phyloP scores from a whole-genome alignment of 441 rosid genomes.

The Flueggea neowawraea region DNA sequence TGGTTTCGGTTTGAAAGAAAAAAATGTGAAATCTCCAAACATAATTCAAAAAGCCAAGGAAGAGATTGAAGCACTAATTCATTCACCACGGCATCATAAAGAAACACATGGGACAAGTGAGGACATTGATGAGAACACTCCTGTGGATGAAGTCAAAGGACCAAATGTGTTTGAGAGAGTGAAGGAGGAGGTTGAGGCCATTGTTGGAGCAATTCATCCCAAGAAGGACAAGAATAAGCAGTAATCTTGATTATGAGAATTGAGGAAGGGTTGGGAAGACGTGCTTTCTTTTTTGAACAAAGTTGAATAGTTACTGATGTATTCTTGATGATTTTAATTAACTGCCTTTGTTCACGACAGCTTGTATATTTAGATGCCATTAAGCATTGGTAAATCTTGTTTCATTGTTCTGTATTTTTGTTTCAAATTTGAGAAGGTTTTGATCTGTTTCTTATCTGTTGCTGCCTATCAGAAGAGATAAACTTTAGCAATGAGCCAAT shows the following conservation, averaged over 20 bases:
- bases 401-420: background rate
- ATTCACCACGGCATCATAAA: slow-evolving; percentile 27
- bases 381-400: background rate
- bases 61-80: slow-evolving; percentile 26
- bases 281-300: background rate
- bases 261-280: slow-evolving; percentile 3
- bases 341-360: background rate
- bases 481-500: no score
- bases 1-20: slow-evolving; percentile 12
- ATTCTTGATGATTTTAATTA: slow-evolving; percentile 4
- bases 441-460: background rate
- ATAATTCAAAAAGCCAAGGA: slow-evolving; percentile 36
- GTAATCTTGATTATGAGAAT: slow-evolving; percentile 9
- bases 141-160: slow-evolving; percentile 44
- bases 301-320: background rate
- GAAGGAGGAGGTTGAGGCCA: slow-evolving; percentile 58
- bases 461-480: background rate
- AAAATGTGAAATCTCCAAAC: slow-evolving; percentile 33
- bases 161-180: slow-evolving; percentile 47
- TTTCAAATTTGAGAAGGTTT: background rate
- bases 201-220: slow-evolving; percentile 38
- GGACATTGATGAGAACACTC: slow-evolving; percentile 48
- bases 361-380: no score
- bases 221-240: slow-evolving; percentile 29
- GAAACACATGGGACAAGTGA: slow-evolving; percentile 58